Evolutionary conservation across 2,329 filamentous ascomycete genomes (phyloP).

Genomic region (Bipolaris victoriae): DNA sequence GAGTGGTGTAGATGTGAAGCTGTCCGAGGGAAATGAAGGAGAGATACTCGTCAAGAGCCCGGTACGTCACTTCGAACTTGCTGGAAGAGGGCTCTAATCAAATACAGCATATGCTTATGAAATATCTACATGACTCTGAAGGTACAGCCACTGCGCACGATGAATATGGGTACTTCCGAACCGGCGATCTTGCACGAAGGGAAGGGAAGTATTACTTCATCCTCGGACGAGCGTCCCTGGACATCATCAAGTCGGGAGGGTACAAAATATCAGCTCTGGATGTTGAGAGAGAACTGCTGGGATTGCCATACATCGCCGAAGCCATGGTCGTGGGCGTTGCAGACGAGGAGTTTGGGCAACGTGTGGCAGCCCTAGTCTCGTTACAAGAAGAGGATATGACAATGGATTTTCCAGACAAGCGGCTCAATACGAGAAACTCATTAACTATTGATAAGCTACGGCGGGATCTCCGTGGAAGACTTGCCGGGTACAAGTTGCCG

Average conservation of each 20-base stretch:
- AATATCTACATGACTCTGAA: conserved; percentile 51
- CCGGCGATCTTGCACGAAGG: conserved; percentile 52
- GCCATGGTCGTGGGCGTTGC: conserved; percentile 61
- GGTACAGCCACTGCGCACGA: conserved; percentile 56
- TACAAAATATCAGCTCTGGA: conserved; percentile 63
- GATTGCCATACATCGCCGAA: conserved; percentile 57
- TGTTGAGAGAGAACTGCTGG: conserved; percentile 60
- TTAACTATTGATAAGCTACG: conserved; percentile 52
- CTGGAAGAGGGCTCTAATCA: conserved; percentile 1
- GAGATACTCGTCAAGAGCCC: conserved; percentile 53
- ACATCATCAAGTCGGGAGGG: conserved; percentile 63
- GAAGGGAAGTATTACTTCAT: conserved; percentile 59
- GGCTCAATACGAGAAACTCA: conserved; percentile 20
- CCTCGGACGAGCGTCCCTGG: conserved; percentile 59
- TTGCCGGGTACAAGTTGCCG: conserved; percentile 58
- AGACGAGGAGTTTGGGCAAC: conserved; percentile 61
- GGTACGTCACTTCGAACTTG: conserved; percentile 18
- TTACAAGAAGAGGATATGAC: conserved; percentile 45
- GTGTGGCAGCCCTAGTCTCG: conserved; percentile 60
- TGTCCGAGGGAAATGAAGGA: conserved; percentile 56
- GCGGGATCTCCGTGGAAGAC: conserved; percentile 51
- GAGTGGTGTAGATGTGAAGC: conserved; percentile 50
- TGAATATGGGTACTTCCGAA: conserved; percentile 57
- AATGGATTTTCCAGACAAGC: conserved; percentile 23
- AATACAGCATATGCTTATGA: conserved; percentile 49